Percentiles rank a stretch among this genome's conserved stretches.
phyloP scores from a whole-genome alignment of 208 protist genomes.

The Strigomonas culicis region DNA sequence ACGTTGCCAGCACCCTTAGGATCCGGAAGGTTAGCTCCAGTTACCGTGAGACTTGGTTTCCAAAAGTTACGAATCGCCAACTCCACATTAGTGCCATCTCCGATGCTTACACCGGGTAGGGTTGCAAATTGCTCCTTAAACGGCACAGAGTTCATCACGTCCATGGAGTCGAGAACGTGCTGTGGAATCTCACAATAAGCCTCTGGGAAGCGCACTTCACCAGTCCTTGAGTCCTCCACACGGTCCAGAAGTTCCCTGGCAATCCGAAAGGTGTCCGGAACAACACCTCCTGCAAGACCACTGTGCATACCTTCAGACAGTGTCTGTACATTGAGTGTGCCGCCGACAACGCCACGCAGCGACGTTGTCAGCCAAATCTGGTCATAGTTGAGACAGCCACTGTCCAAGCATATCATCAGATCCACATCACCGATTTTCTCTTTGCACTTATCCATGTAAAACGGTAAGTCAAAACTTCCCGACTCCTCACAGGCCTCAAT shows the following conservation, averaged over 20 bases:
- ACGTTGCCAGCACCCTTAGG: slow-evolving; percentile 91
- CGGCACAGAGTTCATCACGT: slow-evolving; percentile 49
- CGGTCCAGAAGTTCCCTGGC: slow-evolving; percentile 77
- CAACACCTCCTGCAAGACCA: slow-evolving; percentile 90
- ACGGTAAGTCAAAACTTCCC: slow-evolving; percentile 78
- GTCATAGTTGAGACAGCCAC: slow-evolving; percentile 93
- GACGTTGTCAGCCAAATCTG: slow-evolving; percentile 94
- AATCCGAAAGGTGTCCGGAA: slow-evolving; percentile 94
- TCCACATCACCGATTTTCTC: slow-evolving; percentile 71
- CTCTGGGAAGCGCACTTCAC: slow-evolving; percentile 80
- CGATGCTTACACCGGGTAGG: slow-evolving; percentile 32
- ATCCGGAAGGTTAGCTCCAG: slow-evolving; percentile 87
- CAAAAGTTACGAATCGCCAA: slow-evolving; percentile 90
- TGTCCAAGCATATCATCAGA: slow-evolving; percentile 95
- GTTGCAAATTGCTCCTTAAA: slow-evolving; percentile 63
- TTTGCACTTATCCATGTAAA: slow-evolving; percentile 71
- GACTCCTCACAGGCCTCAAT: slow-evolving; percentile 93
- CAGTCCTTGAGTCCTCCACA: slow-evolving; percentile 92
- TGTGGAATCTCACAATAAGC: slow-evolving; percentile 88
- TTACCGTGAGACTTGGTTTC: slow-evolving; percentile 90
- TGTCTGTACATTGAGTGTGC: slow-evolving; percentile 77
- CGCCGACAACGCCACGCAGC: slow-evolving; percentile 86
- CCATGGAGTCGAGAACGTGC: slow-evolving; percentile 34
- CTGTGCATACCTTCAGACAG: slow-evolving; percentile 91
- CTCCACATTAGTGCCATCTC: slow-evolving; percentile 53